Base-by-base conservation (phyloP, 768 basidiomycete species). In the Cubamyces sp. region DNA sequence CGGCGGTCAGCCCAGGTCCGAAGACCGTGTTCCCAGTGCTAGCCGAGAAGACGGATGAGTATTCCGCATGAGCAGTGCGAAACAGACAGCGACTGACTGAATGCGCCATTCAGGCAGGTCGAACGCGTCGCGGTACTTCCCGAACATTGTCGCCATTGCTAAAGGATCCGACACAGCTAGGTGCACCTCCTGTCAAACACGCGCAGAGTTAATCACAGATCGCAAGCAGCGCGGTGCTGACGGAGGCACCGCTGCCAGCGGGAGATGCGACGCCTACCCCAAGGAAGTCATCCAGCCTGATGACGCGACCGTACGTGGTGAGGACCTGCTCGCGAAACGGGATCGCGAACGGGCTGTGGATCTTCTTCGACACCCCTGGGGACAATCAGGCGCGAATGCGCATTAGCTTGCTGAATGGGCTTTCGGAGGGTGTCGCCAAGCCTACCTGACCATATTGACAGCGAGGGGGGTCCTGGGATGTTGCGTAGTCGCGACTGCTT, bases 401-500 rank as follows among this genome's bases (percentile, higher is more conserved):
- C 2, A 21, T 18, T 15, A 16, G 5, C 16, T 15, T 43, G 18
- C 11, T n/a, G n/a, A n/a, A n/a, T n/a, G n/a, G n/a, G n/a, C n/a
- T n/a, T n/a, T n/a, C n/a, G 16, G n/a, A n/a, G n/a, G 4, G 12
- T 42, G 41, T 42, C 4, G 5, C 11, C 16, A 12, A 14, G 28
- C 43, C 8, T 15, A 55, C 54, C 54, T n/a, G 42, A 30, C 26
- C 30, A 45, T 30, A 16, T 30, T 7, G 54, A 55, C 14, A 9
- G 11, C 11, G 54, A 41, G 8, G 54, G 21, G 16, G 54, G 54
- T 30, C 54, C 54, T n/a, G 54, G 54, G 23, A 55, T n/a, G 16
- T 55, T 55, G 43, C 54, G 54, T 30, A 55, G 54, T 28, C 21
- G 28, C 28, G 19, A 23, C 43, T 55, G 54, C 54, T 55, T 55